A percentile compares a stretch with the other conserved stretches of the same genome.
phyloP scores from a whole-genome alignment of 169 alveolate species.

The Babesia bigemina region DNA sequence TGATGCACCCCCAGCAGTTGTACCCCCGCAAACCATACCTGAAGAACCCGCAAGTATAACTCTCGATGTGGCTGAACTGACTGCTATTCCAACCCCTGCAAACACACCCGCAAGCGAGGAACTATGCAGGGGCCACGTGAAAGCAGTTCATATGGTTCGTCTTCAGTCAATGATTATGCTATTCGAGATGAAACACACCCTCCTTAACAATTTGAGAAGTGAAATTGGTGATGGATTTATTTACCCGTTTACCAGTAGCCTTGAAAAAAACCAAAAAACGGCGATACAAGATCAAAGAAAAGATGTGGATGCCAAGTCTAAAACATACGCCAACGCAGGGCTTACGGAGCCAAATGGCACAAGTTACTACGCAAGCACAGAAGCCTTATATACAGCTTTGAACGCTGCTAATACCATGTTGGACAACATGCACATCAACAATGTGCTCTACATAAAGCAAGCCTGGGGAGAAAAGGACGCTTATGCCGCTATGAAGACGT shows the following conservation, averaged over 20 bases:
- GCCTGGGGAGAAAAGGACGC: neutral
- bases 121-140: neutral
- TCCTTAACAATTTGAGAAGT: slow-evolving; percentile 7
- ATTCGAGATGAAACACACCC: neutral
- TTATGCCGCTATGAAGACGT: neutral
- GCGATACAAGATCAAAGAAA: neutral
- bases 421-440: neutral
- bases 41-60: neutral
- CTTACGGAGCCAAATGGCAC: neutral
- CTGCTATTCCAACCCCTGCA: neutral
- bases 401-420: neutral
- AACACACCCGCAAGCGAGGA: neutral
- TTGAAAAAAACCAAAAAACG: neutral
- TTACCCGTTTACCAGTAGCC: neutral
- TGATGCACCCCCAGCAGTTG: neutral
- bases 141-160: neutral
- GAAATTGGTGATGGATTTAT: slow-evolving; percentile 8
- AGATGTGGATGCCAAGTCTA: neutral
- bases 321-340: neutral
- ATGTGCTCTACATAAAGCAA: neutral
- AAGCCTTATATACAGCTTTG: neutral
- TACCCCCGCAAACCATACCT: neutral
- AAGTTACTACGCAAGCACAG: neutral
- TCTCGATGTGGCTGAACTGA: neutral
- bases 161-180: neutral